These are phyloP conservation scores for Penicillium sp. DNA, from an alignment of 2,329 filamentous ascomycete species.

Conservation along the genomic window DNA sequence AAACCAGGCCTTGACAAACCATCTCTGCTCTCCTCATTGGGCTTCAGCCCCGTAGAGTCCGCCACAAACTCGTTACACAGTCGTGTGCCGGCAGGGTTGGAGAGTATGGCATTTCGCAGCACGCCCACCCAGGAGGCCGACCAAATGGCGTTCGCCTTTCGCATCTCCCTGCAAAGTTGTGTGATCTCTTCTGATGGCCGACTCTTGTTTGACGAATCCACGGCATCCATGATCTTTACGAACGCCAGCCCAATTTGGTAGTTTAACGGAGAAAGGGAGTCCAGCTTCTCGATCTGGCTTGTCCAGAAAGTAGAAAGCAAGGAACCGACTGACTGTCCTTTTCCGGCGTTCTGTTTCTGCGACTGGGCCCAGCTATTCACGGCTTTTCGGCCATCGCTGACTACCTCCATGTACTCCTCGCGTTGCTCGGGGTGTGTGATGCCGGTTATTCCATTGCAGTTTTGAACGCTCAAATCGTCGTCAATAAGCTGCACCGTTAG, in stretches of 20 bases:
- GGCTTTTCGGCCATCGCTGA: slow-evolving; percentile 44
- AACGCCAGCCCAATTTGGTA: slow-evolving; percentile 38
- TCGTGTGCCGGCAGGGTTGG: slow-evolving; percentile 42
- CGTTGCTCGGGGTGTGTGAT: slow-evolving; percentile 46
- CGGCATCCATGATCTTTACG: slow-evolving; percentile 32
- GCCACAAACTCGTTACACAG: slow-evolving; percentile 55
- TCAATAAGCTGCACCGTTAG: slow-evolving; percentile 50
- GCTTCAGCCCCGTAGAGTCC: slow-evolving; percentile 48
- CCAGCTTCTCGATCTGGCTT: slow-evolving; percentile 26
- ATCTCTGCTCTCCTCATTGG: slow-evolving; percentile 19
- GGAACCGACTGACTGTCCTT: slow-evolving; percentile 20
- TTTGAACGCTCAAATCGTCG: slow-evolving; percentile 51
- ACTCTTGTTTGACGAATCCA: slow-evolving; percentile 20
- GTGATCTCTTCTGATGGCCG: slow-evolving; percentile 26
- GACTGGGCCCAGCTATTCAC: slow-evolving; percentile 41
- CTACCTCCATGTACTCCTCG: slow-evolving; percentile 45
- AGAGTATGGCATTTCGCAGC: slow-evolving; percentile 42
- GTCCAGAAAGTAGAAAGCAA: slow-evolving; percentile 28
- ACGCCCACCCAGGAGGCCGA: slow-evolving; percentile 43
- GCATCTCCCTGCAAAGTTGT: slow-evolving; percentile 30
- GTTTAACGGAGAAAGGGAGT: too few species aligned
- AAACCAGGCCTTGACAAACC: too few species aligned
- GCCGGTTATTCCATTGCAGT: slow-evolving; percentile 47
- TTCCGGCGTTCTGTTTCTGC: too few species aligned
- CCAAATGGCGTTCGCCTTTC: slow-evolving; percentile 38